Evolutionary conservation across 2,329 filamentous ascomycete genomes (phyloP), one percentile per base, ranked within the genome.

Genomic region (Anthostomella pinea): DNA sequence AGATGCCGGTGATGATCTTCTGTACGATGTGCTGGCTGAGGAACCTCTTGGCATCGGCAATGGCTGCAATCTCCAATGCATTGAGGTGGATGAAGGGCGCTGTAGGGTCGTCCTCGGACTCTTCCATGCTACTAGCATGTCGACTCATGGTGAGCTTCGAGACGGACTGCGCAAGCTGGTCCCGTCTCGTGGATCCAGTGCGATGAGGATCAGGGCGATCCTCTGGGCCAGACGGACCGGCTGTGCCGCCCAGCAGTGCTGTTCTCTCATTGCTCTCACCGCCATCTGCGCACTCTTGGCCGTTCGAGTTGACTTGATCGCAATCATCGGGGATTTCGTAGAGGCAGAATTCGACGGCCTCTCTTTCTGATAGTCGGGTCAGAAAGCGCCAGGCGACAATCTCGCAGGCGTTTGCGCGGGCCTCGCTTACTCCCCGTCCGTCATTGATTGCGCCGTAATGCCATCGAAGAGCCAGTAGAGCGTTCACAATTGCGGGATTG

Each of bases 321-420:
- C 58, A 55, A 7, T 52, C 48, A 34, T 67, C 67, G 2, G 83
- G 81, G 28, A 90, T 76, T 58, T 90, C 85, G 48, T 82, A 83
- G 21, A 89, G 73, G 37, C 87, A 83, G 52, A 73, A 86, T 37
- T 87, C 79, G 17, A 91, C 81, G 7, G 81, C 81, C 52, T 90
- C 85, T 16, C 79, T 69, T 55, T 88, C 83, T 2, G 81, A 82
- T 20, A 89, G 67, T 36, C 79, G 79, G 11, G 79, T 79, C 22
- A 90, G 68, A 50, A 88, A 87, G 24, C 85, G 77, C 83, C 85
- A 89, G 23, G 86, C 86, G 10, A 88, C 83, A 43, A 88, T 85
- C 65, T 91, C 86, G 55, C 85, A 90, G 18, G 83, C 85, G 54
- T 79, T 77, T 14, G 83, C 83, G 35, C 85, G 74, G 10, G 83